Conservation (phyloP, 331 rosid species). For the Malus hybrid region DNA sequence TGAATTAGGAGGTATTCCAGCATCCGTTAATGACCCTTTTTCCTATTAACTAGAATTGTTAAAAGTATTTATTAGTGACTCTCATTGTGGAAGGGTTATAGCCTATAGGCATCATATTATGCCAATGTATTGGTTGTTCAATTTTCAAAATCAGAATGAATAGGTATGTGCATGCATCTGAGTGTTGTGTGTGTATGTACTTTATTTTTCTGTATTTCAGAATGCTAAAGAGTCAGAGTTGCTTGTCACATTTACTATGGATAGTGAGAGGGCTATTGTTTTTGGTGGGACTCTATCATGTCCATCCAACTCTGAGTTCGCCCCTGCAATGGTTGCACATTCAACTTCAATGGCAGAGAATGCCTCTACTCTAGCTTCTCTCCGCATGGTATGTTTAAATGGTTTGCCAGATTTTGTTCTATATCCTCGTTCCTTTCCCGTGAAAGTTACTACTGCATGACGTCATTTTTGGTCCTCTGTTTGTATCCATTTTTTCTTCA, state of each 20-base stretch:
- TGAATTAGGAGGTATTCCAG: not conserved
- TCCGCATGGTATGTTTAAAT: slow-evolving; percentile 60
- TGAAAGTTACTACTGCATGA: not conserved
- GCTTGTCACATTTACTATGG: slow-evolving; percentile 49
- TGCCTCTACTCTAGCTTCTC: slow-evolving; percentile 78
- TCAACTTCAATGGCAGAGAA: slow-evolving; percentile 47
- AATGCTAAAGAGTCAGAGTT: slow-evolving; percentile 57
- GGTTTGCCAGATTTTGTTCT: not conserved
- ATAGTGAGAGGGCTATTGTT: slow-evolving; percentile 24
- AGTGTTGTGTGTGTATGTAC: not conserved
- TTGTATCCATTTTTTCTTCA: not conserved
- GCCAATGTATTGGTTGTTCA: not conserved
- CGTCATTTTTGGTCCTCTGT: not conserved
- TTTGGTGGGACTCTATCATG: slow-evolving; percentile 44
- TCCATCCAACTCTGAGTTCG: slow-evolving; percentile 42
- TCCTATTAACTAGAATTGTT: not conserved
- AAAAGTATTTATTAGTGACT: not conserved
- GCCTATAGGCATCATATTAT: not conserved
- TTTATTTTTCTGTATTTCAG: slow-evolving; percentile 42
- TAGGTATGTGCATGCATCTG: not conserved
- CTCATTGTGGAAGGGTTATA: not conserved
- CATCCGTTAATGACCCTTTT: not conserved
- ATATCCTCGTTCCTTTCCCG: not conserved
- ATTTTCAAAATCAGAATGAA: not conserved
- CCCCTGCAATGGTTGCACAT: slow-evolving; percentile 39